Conservation (phyloP, 768 basidiomycete species). For the Lanmaoa rubissima region DNA sequence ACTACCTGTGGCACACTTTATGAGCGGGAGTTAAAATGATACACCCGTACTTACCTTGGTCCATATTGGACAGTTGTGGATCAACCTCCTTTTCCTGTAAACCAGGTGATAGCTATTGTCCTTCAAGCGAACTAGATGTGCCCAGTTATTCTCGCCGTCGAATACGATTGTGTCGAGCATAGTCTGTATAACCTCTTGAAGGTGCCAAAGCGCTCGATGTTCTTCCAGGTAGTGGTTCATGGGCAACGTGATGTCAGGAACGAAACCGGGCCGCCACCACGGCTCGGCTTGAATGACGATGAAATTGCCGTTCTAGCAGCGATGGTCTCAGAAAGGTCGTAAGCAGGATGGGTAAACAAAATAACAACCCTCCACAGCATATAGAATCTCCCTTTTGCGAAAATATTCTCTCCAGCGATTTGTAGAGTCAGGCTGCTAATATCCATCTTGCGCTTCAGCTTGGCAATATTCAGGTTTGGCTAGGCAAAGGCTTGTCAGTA, state of each 20-base stretch:
- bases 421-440: constrained; percentile 24
- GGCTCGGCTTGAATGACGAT: constrained; percentile 33
- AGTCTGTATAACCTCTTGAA: constrained; percentile 32
- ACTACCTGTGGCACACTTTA: constrained; percentile 19
- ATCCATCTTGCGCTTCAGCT: constrained; percentile 26
- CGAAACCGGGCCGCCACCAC: constrained; percentile 19
- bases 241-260: not conserved
- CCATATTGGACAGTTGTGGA: constrained; percentile 28
- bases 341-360: not conserved
- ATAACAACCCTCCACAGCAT: constrained; percentile 27
- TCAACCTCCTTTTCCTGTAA: constrained; percentile 24
- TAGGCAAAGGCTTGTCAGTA: constrained; percentile 6
- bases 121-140: constrained; percentile 32
- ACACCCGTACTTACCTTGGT: constrained; percentile 22
- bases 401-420: constrained; percentile 6
- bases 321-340: constrained; percentile 6
- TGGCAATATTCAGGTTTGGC: constrained; percentile 20
- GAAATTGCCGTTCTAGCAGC: constrained; percentile 26
- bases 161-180: constrained; percentile 33
- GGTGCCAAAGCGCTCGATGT: constrained; percentile 18
- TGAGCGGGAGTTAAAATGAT: constrained; percentile 6
- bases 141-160: constrained; percentile 34
- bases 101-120: constrained; percentile 24
- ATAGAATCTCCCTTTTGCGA: constrained; percentile 21
- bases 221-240: constrained; percentile 13